phyloP scores from a whole-genome alignment of 805 yeast species.

The Ogataea angusta region DNA sequence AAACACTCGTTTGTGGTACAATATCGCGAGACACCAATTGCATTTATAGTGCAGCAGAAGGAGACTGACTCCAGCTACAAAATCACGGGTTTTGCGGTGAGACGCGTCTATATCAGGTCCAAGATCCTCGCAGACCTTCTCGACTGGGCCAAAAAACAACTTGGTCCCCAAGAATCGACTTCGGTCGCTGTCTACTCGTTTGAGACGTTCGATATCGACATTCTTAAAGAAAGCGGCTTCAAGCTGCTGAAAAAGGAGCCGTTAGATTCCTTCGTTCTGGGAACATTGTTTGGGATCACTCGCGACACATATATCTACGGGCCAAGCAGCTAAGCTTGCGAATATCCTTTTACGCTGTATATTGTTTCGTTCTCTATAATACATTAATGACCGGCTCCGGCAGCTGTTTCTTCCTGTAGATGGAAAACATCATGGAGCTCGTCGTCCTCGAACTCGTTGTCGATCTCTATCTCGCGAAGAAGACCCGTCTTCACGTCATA shows the following conservation, averaged over 20 bases:
- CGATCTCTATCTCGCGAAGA: conserved; percentile 37
- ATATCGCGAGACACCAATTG: conserved; percentile 72
- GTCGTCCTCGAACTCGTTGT: conserved; percentile 21
- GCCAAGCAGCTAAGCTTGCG: background rate
- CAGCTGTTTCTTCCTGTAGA: conserved; percentile 18
- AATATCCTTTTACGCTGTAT: background rate
- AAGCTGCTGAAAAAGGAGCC: conserved; percentile 27
- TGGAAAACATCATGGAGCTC: conserved; percentile 28
- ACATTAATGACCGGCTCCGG: conserved; percentile 2
- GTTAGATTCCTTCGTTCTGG: conserved; percentile 11
- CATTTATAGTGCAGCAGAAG: conserved; percentile 46
- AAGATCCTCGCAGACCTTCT: conserved; percentile 63
- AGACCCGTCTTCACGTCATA: conserved; percentile 81
- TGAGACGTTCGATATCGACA: conserved; percentile 39
- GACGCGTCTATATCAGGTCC: conserved; percentile 63
- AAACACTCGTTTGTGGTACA: conserved; percentile 52
- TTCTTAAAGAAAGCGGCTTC: conserved; percentile 44
- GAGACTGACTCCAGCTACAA: conserved; percentile 34
- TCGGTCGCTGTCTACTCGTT: conserved; percentile 51
- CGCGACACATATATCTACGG: conserved; percentile 18
- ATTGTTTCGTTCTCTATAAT: conserved; percentile 4
- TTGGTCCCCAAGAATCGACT: conserved; percentile 37
- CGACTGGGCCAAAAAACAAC: conserved; percentile 53
- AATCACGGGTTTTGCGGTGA: conserved; percentile 58
- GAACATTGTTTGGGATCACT: conserved; percentile 20